A percentile compares a stretch with the other conserved stretches of the same genome.
phyloP scores from a whole-genome alignment of 768 basidiomycete genomes.

The Trametes cingulata region DNA sequence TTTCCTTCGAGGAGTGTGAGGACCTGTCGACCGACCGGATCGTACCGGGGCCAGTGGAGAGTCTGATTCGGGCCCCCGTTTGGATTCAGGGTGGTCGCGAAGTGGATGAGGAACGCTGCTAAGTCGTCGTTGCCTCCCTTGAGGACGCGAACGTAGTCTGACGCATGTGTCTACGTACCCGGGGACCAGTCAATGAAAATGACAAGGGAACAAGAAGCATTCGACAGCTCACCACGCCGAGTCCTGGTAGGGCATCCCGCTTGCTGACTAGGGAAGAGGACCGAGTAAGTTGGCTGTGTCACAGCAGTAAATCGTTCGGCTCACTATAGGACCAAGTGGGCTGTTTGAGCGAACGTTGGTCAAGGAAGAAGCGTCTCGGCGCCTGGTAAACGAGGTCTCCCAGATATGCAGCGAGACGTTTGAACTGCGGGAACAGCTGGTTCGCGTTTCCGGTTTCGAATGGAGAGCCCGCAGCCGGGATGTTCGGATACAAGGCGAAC shows the following conservation, averaged over 20 bases:
- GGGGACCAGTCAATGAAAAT: not conserved
- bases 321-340: constrained; percentile 45
- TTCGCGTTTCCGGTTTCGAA: constrained; percentile 48
- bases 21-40: constrained; percentile 34
- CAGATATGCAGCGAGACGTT: constrained; percentile 48
- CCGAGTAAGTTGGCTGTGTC: not conserved
- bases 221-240: not conserved
- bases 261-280: not conserved
- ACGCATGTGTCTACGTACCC: constrained; percentile 17
- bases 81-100: constrained; percentile 41
- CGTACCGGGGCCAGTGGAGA: constrained; percentile 49
- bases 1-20: constrained; percentile 43
- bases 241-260: not conserved
- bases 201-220: no score
- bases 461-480: constrained; percentile 48
- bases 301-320: constrained; percentile 13
- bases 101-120: constrained; percentile 46
- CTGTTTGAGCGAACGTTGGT: constrained; percentile 38
- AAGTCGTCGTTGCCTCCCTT: constrained; percentile 34
- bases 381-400: constrained; percentile 53
- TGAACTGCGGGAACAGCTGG: constrained; percentile 50
- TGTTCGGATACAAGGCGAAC: constrained; percentile 33
- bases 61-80: constrained; percentile 35
- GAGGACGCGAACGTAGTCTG: constrained; percentile 22
- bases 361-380: constrained; percentile 42